Evolutionary conservation across 495 filamentous ascomycete genomes (phyloP), one percentile per base, ranked within the genome.

Genomic region (Terfezia boudieri): DNA sequence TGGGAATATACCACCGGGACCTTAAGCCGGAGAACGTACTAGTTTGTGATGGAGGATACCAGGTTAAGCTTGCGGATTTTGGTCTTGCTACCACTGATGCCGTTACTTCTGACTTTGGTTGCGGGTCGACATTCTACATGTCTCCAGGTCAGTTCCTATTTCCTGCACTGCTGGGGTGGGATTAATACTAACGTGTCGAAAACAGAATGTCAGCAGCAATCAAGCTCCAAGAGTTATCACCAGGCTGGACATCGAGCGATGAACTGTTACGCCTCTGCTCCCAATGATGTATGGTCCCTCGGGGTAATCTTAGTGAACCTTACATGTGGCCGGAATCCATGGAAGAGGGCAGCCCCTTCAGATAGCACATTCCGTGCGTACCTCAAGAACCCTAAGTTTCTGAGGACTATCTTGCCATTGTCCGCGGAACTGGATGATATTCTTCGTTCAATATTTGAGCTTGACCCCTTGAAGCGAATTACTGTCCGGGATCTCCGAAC

Each of bases 81-180:
- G 90, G 92, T 63, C 76, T 96, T 41, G 90, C 90, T 48, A 96
- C 86, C 22, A 76, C 77, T 36, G 84, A 89, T 56, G 75, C 79
- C 54, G 71, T 80, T 56, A 92, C 89, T 56, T 80, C 87, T 57
- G 90, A 99, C 67, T 95, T 93, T 68, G 92, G 92, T 55, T 99
- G 92, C 68, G 90, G 90, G 51, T 95, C 89, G 16, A 96, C 90
- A 12, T 96, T 99, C 66, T 96, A 99, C 72, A 96, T 96, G 92
- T 89, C 83, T 56, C 90, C 90, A 77, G 90, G 90, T 95, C 84
- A 69, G 75, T 68, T 58, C 37, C 53, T 46, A 59, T 57, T 37
- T 58, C 58, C 53, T 55, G 10, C 12, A 12, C 52, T 11, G 23
- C 36, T 37, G 38, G 16, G 22, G 32, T 17, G 20, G 36, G 5